A percentile compares a stretch with the other conserved stretches of the same genome.
Evolutionary conservation across 2,329 filamentous ascomycete species (phyloP).

Genomic region (Aspergillus amoenus): DNA sequence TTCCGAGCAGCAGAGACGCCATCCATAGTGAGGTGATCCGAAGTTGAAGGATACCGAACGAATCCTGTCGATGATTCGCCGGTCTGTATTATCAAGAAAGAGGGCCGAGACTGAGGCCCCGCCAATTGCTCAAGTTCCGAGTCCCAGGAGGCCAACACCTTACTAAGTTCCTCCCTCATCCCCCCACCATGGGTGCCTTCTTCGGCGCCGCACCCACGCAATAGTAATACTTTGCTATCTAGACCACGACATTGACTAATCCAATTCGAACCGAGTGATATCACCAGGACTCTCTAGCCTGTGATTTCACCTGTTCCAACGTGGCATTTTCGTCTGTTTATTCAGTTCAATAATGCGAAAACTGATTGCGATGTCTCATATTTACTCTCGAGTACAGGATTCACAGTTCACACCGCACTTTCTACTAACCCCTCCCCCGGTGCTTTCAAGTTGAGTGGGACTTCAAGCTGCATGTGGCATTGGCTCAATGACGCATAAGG

Average conservation of each 20-base stretch:
- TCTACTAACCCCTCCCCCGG: neutral
- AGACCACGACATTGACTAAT: conserved; percentile 23
- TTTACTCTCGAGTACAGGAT: neutral
- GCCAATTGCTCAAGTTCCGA: conserved; percentile 11
- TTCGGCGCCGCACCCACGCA: conserved; percentile 5
- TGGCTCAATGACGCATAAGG: neutral
- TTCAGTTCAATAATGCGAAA: neutral
- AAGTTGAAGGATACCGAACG: conserved; percentile 40
- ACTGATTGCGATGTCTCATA: too few relatives aligned
- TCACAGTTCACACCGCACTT: conserved; percentile 9
- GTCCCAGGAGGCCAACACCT: neutral
- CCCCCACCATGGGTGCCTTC: conserved; percentile 14
- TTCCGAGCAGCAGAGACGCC: conserved; percentile 15
- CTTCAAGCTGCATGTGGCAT: neutral
- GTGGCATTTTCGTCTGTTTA: neutral
- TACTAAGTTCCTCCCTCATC: neutral
- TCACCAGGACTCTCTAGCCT: neutral
- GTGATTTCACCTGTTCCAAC: neutral
- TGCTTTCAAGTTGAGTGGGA: neutral
- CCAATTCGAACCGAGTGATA: conserved; percentile 5
- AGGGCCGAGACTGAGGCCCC: conserved; percentile 34
- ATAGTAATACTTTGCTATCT: conserved; percentile 13
- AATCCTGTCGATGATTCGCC: conserved; percentile 35
- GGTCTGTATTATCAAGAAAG: conserved; percentile 32
- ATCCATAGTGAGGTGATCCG: conserved; percentile 29